Conservation (phyloP, 306 rosid species). For the Gleditsia sinensis region DNA sequence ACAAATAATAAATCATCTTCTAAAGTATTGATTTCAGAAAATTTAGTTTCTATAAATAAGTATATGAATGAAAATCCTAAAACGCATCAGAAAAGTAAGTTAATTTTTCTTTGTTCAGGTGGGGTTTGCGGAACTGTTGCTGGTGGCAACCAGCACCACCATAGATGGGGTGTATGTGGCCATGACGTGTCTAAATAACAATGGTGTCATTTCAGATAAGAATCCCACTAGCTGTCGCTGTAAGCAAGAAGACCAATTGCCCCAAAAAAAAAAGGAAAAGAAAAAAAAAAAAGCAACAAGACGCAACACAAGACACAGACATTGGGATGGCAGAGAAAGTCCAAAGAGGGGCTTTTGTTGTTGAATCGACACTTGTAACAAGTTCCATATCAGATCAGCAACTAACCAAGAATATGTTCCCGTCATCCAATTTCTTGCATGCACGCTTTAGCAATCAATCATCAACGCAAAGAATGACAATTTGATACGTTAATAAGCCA, state of each 20-base stretch:
- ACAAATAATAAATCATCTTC: neutral
- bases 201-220: slow-evolving; percentile 40
- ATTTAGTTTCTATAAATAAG: neutral
- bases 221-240: slow-evolving; percentile 38
- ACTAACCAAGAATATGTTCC: slow-evolving; percentile 63
- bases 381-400: slow-evolving; percentile 49
- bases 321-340: neutral
- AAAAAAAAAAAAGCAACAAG: too few species aligned
- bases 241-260: slow-evolving; percentile 27
- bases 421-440: slow-evolving; percentile 1
- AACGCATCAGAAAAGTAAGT: neutral
- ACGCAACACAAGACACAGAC: neutral
- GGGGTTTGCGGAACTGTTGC: slow-evolving; percentile 22
- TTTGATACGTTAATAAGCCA: slow-evolving; percentile 4
- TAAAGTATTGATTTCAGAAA: neutral
- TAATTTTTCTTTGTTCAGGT: neutral
- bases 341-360: neutral
- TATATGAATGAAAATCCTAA: neutral
- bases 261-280: too few species aligned
- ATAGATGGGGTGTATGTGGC: neutral
- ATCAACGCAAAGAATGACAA: slow-evolving; percentile 36
- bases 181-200: slow-evolving; percentile 25
- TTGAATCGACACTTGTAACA: slow-evolving; percentile 37
- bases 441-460: slow-evolving; percentile 21
- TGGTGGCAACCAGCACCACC: neutral